Evolutionary conservation across 805 yeast genomes (phyloP).

Genomic region (Lipomyces sp.): DNA sequence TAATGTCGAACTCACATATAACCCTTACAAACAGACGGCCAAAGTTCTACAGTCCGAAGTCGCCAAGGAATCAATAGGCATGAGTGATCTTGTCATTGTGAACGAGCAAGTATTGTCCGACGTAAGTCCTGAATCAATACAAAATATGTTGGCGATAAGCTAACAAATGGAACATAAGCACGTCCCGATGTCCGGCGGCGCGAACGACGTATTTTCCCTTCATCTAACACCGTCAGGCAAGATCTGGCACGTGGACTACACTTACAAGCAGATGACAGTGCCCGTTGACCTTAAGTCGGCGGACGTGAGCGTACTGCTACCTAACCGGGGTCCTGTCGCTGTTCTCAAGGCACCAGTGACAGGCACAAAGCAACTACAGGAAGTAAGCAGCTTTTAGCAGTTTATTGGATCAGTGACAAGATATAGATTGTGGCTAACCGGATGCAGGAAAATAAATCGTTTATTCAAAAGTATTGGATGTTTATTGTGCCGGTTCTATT

Average conservation of each 20-base stretch:
- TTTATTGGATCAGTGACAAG: neutral
- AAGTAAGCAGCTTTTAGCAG: neutral
- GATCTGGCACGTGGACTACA: slow-evolving; percentile 30
- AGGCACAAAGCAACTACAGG: neutral
- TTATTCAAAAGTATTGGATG: slow-evolving; percentile 37
- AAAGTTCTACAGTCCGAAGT: slow-evolving; percentile 1
- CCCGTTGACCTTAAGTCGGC: neutral
- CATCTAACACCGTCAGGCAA: slow-evolving; percentile 20
- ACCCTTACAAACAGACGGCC: slow-evolving; percentile 12
- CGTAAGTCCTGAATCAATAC: slow-evolving; percentile 4
- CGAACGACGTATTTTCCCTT: slow-evolving; percentile 17
- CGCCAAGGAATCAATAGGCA: neutral
- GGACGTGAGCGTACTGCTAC: neutral
- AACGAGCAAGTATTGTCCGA: slow-evolving; percentile 21
- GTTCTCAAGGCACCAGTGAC: slow-evolving; percentile 28
- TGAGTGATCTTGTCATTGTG: slow-evolving; percentile 5
- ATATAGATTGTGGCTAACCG: neutral
- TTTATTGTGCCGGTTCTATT: slow-evolving; percentile 33
- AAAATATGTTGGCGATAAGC: neutral
- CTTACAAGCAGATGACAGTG: slow-evolving; percentile 5
- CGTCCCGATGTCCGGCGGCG: slow-evolving; percentile 11
- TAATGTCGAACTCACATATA: slow-evolving; percentile 10
- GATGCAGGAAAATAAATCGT: slow-evolving; percentile 26
- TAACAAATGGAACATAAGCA: neutral
- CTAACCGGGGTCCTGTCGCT: slow-evolving; percentile 22